Evolutionary conservation across 768 basidiomycete genomes (phyloP), one percentile per base, ranked within the genome.

Genomic region (Tulasnella calospora): DNA sequence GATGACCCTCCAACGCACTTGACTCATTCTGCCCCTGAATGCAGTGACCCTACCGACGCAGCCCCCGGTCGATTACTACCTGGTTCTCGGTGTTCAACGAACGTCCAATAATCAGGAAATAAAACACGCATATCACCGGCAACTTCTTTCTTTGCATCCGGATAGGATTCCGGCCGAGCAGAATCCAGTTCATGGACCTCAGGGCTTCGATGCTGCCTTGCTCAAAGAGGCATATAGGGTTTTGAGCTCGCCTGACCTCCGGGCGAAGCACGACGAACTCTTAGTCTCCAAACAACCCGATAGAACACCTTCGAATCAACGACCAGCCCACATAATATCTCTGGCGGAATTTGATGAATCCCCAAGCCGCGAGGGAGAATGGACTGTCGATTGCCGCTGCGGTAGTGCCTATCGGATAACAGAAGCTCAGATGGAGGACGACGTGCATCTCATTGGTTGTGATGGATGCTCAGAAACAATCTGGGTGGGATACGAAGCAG

Each of bases 401-500:
- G 92, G 93, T 67, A 92, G 92, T 8, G 79, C 71, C 27, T 95
- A 94, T 81, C 84, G 81, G 47, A 89, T 95, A 77, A 86, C 86
- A 0, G 87, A 87, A 75, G 83, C 81, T 1, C 87, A 91, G 73
- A 88, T 95, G 86, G 93, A 94, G 79, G 84, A 84, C 1, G 94
- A 89, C n/a, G 85, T 86, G 72, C 94, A 95, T 83, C 86, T 95
- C 8, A 85, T 94, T 13, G 90, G 88, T 1, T 95, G 94, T 80
- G 88, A 84, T 76, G 89, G 89, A 75, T 95, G 94, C 82, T 95
- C 94, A 21, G 94, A 95, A 83, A 89, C 89, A 12, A 86, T 95
- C 0, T 95, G 93, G 92, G 92, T 90, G n/a, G 94, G 94, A 1
- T 95, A 94, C 81, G 91, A 95, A 83, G 82, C 88, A 17, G 85